Evolutionary conservation across 768 basidiomycete species (phyloP).

Genomic region (Lactarius indigo): DNA sequence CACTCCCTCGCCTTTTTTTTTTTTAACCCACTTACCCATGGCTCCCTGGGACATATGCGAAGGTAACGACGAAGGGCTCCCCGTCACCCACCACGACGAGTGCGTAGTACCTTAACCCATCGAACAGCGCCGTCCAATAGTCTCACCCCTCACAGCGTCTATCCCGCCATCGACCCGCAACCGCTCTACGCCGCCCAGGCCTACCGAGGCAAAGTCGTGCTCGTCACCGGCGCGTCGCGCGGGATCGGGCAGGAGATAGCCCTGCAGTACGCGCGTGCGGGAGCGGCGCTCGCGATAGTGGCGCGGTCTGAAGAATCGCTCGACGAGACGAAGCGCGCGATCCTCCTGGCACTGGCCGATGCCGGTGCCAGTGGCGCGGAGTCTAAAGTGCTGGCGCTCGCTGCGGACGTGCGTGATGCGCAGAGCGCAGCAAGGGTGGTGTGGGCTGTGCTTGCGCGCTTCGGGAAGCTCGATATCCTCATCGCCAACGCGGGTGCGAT

Average conservation of each 20-base stretch:
- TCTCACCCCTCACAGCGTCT: not conserved
- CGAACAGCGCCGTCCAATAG: no score
- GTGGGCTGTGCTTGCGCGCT: not conserved
- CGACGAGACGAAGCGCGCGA: not conserved
- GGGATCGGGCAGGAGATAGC: constrained; percentile 15
- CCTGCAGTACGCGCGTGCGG: constrained; percentile 4
- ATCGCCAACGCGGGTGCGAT: constrained; percentile 9
- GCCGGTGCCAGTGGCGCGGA: no score
- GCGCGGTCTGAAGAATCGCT: constrained; percentile 4
- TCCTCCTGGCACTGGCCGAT: no score
- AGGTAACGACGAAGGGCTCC: no score
- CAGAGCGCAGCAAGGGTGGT: not conserved
- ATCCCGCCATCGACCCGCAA: constrained; percentile 4
- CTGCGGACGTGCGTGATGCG: constrained; percentile 4
- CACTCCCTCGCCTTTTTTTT: no score
- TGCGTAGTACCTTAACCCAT: no score
- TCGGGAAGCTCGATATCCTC: constrained; percentile 12
- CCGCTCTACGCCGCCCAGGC: not conserved
- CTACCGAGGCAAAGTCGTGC: constrained; percentile 3
- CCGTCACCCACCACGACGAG: no score
- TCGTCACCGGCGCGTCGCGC: constrained; percentile 16
- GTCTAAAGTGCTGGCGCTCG: not conserved
- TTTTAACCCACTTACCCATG: no score
- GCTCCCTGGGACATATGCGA: no score
- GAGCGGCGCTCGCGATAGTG: constrained; percentile 3